phyloP scores from a whole-genome alignment of 345 rosid genomes.

The Populus tremula region DNA sequence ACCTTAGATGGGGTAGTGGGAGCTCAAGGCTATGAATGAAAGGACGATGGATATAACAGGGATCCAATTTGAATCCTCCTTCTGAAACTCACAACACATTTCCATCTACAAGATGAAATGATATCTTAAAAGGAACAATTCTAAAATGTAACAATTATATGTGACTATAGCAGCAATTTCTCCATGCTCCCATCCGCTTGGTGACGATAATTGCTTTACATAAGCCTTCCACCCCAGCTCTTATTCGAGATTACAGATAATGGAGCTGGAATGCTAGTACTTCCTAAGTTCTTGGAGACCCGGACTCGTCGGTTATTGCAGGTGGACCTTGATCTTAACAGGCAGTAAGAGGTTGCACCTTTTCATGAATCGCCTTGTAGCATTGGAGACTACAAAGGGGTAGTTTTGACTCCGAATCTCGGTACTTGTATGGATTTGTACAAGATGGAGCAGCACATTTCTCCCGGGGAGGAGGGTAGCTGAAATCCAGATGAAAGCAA shows the following conservation, averaged over 20 bases:
- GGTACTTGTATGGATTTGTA: constrained; percentile 23
- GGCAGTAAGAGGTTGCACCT: constrained; percentile 10
- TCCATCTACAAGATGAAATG: no score
- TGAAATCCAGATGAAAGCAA: constrained; percentile 7
- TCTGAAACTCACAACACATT: background rate
- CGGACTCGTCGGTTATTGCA: background rate
- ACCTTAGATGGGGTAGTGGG: background rate
- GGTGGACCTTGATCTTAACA: background rate
- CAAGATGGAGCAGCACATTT: constrained; percentile 26
- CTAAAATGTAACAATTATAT: background rate
- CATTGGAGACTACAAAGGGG: constrained; percentile 27
- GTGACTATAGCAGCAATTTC: background rate
- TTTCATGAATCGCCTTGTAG: constrained; percentile 20
- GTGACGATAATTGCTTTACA: background rate
- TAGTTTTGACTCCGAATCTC: constrained; percentile 28
- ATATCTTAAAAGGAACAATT: background rate
- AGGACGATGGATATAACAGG: background rate
- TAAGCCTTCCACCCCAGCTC: background rate
- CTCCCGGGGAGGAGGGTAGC: constrained; percentile 30
- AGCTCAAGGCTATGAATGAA: background rate
- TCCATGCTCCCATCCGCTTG: background rate
- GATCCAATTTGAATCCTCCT: background rate
- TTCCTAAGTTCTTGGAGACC: background rate
- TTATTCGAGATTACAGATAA: background rate
- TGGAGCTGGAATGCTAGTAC: background rate